These are phyloP conservation scores for Trichophyton schoenleinii DNA, from an alignment of 2,329 filamentous ascomycete species.

Conservation along the genomic window DNA sequence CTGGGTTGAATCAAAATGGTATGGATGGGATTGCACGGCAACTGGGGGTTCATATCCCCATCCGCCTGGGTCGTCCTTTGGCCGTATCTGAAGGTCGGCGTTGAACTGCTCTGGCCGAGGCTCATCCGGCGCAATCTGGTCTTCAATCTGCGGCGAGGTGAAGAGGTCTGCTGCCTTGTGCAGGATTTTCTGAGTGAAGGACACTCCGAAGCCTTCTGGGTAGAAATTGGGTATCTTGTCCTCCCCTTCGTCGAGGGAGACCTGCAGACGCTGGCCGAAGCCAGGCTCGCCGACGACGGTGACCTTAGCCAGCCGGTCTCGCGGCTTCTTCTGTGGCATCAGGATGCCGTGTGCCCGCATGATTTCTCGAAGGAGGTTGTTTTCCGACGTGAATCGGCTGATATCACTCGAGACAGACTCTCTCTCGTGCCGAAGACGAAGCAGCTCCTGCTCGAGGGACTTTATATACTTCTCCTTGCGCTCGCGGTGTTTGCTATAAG, in stretches of 20 bases:
- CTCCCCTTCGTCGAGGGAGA: slow-evolving; percentile 6
- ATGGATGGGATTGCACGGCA: slow-evolving; percentile 13
- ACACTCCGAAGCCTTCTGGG: slow-evolving; percentile 9
- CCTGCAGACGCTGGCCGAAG: slow-evolving; percentile 13
- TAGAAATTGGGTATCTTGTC: slow-evolving; percentile 7
- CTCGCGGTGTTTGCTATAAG: slow-evolving; percentile 20
- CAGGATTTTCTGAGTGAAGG: background rate
- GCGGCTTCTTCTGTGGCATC: slow-evolving; percentile 2
- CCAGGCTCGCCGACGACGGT: slow-evolving; percentile 12
- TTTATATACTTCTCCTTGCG: slow-evolving; percentile 23
- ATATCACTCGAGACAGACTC: slow-evolving; percentile 11
- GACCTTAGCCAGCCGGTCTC: slow-evolving; percentile 10
- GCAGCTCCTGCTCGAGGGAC: slow-evolving; percentile 19
- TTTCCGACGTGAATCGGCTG: slow-evolving; percentile 13
- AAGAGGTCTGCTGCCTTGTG: background rate
- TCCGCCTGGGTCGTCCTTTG: background rate
- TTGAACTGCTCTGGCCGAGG: background rate
- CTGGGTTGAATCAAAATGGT: slow-evolving; percentile 19
- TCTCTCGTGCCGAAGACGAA: slow-evolving; percentile 17
- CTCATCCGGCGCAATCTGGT: background rate
- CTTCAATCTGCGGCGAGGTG: background rate
- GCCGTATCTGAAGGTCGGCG: background rate
- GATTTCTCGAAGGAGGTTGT: slow-evolving; percentile 15
- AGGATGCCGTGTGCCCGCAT: slow-evolving; percentile 15
- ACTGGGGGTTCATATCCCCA: background rate